A percentile compares a stretch with the other conserved stretches of the same genome.
Evolutionary conservation across 140 eudicot species (phyloP).

Genomic region (Erigeron philadelphicus): DNA sequence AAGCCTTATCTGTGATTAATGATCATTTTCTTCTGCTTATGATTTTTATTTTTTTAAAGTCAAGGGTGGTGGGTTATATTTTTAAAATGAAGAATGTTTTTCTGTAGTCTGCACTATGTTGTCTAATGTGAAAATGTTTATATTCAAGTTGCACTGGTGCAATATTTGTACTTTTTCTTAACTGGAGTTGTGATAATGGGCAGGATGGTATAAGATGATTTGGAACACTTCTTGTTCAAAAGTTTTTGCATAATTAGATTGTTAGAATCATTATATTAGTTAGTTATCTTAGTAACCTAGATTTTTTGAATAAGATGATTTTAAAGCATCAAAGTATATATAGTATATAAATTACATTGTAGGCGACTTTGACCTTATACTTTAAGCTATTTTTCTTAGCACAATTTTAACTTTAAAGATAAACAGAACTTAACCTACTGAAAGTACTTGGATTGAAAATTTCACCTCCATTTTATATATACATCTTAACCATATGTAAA

Average conservation of each 20-base stretch:
- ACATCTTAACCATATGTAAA: slow-evolving; percentile 4
- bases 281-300: too few species aligned
- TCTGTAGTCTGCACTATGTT: background rate
- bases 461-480: background rate
- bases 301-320: too few species aligned
- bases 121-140: too few species aligned
- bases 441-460: background rate
- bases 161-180: background rate
- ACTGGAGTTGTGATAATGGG: background rate
- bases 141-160: background rate
- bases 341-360: background rate
- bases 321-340: background rate
- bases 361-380: background rate
- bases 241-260: too few species aligned
- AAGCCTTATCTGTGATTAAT: background rate
- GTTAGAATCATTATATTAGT: too few species aligned
- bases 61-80: background rate
- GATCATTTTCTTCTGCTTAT: background rate
- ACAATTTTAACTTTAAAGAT: background rate
- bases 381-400: background rate
- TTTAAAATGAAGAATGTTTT: background rate
- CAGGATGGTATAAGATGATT: background rate
- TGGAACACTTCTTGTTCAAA: too few species aligned
- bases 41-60: background rate
- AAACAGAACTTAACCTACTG: background rate